A percentile compares a stretch with the other conserved stretches of the same genome.
phyloP scores from a whole-genome alignment of 2,329 filamentous ascomycete species.

The Dactylellina parvicollis region DNA sequence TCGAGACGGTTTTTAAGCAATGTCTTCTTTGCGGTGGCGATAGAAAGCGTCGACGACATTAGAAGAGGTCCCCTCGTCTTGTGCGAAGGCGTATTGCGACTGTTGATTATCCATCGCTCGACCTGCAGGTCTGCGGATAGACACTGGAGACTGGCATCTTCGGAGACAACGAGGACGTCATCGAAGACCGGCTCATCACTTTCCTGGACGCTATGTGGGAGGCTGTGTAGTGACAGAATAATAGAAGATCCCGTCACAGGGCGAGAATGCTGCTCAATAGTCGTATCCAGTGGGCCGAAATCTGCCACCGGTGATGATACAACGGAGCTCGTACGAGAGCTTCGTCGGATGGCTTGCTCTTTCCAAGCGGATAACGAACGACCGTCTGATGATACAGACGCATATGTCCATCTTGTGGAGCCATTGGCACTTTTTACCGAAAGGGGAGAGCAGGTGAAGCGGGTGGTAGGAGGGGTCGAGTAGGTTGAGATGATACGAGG shows the following conservation, averaged over 20 bases:
- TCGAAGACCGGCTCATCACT: constrained; percentile 10
- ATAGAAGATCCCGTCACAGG: constrained; percentile 18
- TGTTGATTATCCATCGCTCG: constrained; percentile 49
- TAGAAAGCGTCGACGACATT: constrained; percentile 33
- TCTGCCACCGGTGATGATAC: constrained; percentile 46
- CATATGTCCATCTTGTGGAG: constrained; percentile 49
- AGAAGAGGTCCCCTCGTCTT: constrained; percentile 40
- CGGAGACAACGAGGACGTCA: constrained; percentile 50
- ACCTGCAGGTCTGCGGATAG: constrained; percentile 47
- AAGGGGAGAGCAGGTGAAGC: constrained; percentile 47
- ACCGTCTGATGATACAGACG: constrained; percentile 36
- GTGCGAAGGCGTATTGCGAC: constrained; percentile 51
- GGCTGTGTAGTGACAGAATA: constrained; percentile 31
- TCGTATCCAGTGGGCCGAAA: constrained; percentile 47
- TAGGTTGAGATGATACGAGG: constrained; percentile 52
- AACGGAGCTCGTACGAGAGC: constrained; percentile 47
- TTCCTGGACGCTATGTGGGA: constrained; percentile 7
- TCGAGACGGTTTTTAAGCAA: constrained; percentile 42
- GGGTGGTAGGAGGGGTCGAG: constrained; percentile 46
- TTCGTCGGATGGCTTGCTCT: constrained; percentile 39
- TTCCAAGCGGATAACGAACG: constrained; percentile 46
- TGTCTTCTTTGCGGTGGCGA: constrained; percentile 45
- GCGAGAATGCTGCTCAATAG: constrained; percentile 45
- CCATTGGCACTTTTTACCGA: constrained; percentile 44
- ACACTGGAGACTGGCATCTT: constrained; percentile 49